Evolutionary conservation across 441 rosid genomes (phyloP).

Genomic region (Bocquillonia castaneifolia): DNA sequence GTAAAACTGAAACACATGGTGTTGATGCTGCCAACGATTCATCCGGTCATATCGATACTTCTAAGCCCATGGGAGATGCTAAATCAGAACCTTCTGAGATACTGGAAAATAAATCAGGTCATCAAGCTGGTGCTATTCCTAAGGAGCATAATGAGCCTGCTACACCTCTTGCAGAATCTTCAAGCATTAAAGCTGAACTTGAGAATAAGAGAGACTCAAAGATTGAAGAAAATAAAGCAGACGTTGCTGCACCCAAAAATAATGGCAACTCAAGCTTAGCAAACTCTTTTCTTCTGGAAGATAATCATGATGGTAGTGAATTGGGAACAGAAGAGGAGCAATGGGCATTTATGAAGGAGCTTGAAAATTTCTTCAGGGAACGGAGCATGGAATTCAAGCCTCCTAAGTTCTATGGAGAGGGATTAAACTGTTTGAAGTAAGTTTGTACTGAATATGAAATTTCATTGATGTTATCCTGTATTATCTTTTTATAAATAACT

Average conservation of each 20-base stretch:
- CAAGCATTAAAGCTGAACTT: conserved; percentile 35
- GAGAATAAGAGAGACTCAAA: conserved; percentile 30
- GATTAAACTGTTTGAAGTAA: conserved; percentile 79
- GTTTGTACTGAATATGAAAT: conserved; percentile 23
- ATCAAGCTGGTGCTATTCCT: conserved; percentile 23
- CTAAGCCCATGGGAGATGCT: conserved; percentile 15
- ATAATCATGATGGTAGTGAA: conserved; percentile 42
- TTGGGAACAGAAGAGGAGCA: conserved; percentile 61
- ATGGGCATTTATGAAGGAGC: conserved; percentile 66
- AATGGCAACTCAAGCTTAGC: conserved; percentile 38
- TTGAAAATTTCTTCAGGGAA: conserved; percentile 62
- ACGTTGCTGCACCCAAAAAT: conserved; percentile 22
- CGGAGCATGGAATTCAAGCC: conserved; percentile 65
- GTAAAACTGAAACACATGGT: conserved; percentile 20
- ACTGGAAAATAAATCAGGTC: conserved; percentile 27
- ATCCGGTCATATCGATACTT: conserved; percentile 9
- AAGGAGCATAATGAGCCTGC: conserved; percentile 23
- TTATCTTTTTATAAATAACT: background rate
- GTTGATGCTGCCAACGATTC: conserved; percentile 24
- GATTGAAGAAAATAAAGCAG: conserved; percentile 29
- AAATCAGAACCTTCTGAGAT: conserved; percentile 27
- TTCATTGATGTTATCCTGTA: background rate
- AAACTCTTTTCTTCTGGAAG: conserved; percentile 50
- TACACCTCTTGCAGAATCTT: conserved; percentile 30
- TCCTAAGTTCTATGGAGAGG: conserved; percentile 87